A percentile compares a stretch with the other conserved stretches of the same genome.
These are phyloP conservation scores for Lyophyllum shimeji DNA, from an alignment of 768 basidiomycete genomes.

Conservation along the genomic window DNA sequence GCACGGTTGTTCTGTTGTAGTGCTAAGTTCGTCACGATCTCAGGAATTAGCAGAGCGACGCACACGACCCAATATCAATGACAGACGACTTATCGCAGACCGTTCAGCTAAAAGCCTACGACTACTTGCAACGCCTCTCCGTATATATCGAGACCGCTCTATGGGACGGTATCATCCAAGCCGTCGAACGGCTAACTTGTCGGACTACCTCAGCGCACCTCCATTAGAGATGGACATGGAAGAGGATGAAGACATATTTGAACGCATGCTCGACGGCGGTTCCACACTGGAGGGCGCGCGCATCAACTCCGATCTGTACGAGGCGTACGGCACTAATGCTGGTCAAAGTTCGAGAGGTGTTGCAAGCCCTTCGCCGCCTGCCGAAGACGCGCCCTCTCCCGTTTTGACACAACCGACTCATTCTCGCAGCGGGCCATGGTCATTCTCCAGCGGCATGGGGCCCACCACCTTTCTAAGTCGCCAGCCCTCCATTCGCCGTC, in stretches of 20 bases:
- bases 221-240: slow-evolving; percentile 59
- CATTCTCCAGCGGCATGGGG: slow-evolving; percentile 22
- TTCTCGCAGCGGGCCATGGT: slow-evolving; percentile 33
- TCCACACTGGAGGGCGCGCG: slow-evolving; percentile 52
- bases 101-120: slow-evolving; percentile 65
- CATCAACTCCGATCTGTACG: slow-evolving; percentile 61
- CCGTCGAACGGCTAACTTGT: slow-evolving; percentile 40
- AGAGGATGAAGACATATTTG: slow-evolving; percentile 68
- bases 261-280: slow-evolving; percentile 39
- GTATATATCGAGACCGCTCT: slow-evolving; percentile 48
- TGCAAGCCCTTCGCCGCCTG: slow-evolving; percentile 34
- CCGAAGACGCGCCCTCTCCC: slow-evolving; percentile 27
- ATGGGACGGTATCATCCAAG: slow-evolving; percentile 32
- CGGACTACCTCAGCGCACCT: slow-evolving; percentile 53
- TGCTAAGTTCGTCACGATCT: slow-evolving; percentile 3
- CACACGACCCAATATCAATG: slow-evolving; percentile 47
- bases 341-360: slow-evolving; percentile 17
- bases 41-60: slow-evolving; percentile 81
- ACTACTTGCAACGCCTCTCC: slow-evolving; percentile 50
- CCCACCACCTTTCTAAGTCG: slow-evolving; percentile 41
- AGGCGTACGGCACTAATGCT: slow-evolving; percentile 46
- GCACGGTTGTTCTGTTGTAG: not conserved
- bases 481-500: slow-evolving; percentile 62
- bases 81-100: slow-evolving; percentile 66
- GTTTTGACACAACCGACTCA: slow-evolving; percentile 24